Base-by-base conservation (phyloP, 106 monocot genomes). In the Cymbidium sinense region DNA sequence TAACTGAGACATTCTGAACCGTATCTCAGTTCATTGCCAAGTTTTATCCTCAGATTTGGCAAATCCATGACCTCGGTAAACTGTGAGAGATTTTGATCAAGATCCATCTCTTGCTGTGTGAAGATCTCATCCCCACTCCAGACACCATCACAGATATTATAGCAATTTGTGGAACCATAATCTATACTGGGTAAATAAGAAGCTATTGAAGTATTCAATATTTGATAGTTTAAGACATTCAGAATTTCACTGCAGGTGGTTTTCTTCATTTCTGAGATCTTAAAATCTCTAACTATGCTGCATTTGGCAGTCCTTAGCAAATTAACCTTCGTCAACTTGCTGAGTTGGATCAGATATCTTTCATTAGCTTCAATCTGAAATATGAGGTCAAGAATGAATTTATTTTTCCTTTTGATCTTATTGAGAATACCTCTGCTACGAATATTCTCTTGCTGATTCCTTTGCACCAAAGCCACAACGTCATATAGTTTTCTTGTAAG, bases 351-450 rank as follows among this genome's bases (percentile, higher is more conserved):
- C 0, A 98, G 86, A 81, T 94, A 94, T 52, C 84, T 90, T 80
- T 98, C 98, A 62, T 92, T 94, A 77, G 94, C 92, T 86, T 98
- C 98, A 71, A 98, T 98, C 34, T 90, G 91, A 70, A 87, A 98
- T 74, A 98, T 90, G 44, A 98, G 80, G 74, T 98, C 88, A 34
- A 94, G 98, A 51, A 98, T 90, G 76, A 92, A 92, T 79, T 76
- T 85, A 43, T 83, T 98, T 75, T 98, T 94, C 80, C 88, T 92
- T 87, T 86, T 98, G 70, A 98, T 98, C 79, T 84, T 98, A 81
- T 77, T 82, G 4, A 90, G 55, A 18, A 84, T 83, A 41, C 85
- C 91, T 43, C 51, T 91, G 29, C 44, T 43, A 43, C 79, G 70
- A 25, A 76, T 43, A 78, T 34, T 86, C 61, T 78, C 87, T 78